Conservation (phyloP, 768 basidiomycete species). For the Coprinopsis marcescibilis region DNA sequence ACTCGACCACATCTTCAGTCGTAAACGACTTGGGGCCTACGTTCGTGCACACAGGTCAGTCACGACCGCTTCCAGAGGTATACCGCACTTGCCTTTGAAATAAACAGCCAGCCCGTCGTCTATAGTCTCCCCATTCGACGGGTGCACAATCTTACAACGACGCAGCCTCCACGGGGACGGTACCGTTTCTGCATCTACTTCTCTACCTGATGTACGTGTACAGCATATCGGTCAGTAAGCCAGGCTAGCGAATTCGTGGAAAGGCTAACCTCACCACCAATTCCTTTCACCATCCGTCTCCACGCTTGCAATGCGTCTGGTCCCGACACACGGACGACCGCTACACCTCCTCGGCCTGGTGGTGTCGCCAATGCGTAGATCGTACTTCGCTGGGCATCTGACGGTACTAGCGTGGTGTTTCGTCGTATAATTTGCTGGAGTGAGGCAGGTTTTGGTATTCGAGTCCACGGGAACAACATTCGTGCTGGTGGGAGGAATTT, state of each 20-base stretch:
- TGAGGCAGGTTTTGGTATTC: too few species aligned
- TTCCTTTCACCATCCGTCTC: slow-evolving; percentile 47
- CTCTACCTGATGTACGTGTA: slow-evolving; percentile 3
- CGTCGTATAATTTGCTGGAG: too few species aligned
- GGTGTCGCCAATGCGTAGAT: slow-evolving; percentile 89
- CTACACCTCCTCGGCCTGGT: slow-evolving; percentile 79
- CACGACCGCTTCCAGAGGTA: background rate
- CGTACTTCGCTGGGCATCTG: slow-evolving; percentile 58
- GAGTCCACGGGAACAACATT: too few species aligned
- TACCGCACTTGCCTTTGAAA: slow-evolving; percentile 55
- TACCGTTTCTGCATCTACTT: slow-evolving; percentile 5
- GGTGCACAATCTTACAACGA: slow-evolving; percentile 63
- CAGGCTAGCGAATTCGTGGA: background rate
- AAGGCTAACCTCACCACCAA: slow-evolving; percentile 4
- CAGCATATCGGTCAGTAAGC: background rate
- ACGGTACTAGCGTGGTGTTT: slow-evolving; percentile 21
- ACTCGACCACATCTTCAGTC: slow-evolving; percentile 73
- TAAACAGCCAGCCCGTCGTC: slow-evolving; percentile 82
- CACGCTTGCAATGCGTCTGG: slow-evolving; percentile 64
- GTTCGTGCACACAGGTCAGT: slow-evolving; percentile 3
- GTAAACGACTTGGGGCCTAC: slow-evolving; percentile 79
- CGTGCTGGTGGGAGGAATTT: too few species aligned
- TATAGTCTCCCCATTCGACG: slow-evolving; percentile 51
- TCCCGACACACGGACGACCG: slow-evolving; percentile 78
- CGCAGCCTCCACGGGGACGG: slow-evolving; percentile 67